Evolutionary conservation across 2,329 filamentous ascomycete genomes (phyloP), one percentile per base, ranked within the genome.

Genomic region (Trichoderma lentiforme): DNA sequence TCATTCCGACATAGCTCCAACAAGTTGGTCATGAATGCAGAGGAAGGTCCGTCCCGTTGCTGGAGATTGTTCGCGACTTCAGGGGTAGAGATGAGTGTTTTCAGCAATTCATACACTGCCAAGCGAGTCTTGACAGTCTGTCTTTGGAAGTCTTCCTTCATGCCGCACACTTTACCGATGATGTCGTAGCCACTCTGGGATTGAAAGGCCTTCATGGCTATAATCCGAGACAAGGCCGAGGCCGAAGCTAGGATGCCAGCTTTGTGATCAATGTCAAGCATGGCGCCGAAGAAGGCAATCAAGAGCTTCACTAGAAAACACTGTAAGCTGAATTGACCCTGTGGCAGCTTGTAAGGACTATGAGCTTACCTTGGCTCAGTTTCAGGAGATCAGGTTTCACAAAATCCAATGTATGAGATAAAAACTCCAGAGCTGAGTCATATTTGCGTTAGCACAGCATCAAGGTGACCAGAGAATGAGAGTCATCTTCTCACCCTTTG

Each of bases 251-350:
- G 80, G 70, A 89, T 85, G 53, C 88, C 88, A n/a, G 86, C 87
- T 76, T 87, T 87, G 79, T 89, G 87, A 74, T 89, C 87, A 68
- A 87, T 84, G 3, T 86, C 86, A 74, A 89, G 89, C 82, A 89
- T 87, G 72, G 86, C 85, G 15, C 85, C 84, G 71, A 90, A 90
- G 80, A 89, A 90, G 43, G 81, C 81, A 30, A 88, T 81, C 9
- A 88, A 77, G 0, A 87, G 77, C 64, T 84, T 84, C 36, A 87
- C 81, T 83, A 63, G 12, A n/a, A 8, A 15, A 18, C 4, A 60
- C 3, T 9, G 15, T 61, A 18, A 70, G 57, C 24, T 36, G 6
- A 26, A 15, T 11, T 34, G 24, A 7, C 3, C 43, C 3, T 3
- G 1, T 34, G 3, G 8, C 30, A 36, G 2, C 32, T 11, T 8